Percentiles rank a stretch among this genome's conserved stretches.
Evolutionary conservation across 2,329 filamentous ascomycete species (phyloP).

Genomic region (Fusarium vanettenii): DNA sequence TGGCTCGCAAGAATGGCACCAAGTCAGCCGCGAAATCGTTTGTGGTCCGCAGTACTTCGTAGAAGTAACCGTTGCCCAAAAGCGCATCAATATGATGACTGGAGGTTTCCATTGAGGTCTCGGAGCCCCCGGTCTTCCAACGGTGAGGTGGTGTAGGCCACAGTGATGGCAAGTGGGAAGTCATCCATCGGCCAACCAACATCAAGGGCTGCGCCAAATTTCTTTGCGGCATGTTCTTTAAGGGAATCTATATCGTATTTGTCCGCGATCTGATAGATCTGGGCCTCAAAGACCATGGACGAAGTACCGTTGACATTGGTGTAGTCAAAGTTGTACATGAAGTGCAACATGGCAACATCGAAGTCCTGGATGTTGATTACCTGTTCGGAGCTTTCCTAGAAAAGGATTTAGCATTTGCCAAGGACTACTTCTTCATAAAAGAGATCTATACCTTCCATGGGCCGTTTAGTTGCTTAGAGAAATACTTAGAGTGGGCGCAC

Average conservation of each 20-base stretch:
- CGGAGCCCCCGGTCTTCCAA: conserved; percentile 10
- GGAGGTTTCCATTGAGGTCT: not conserved
- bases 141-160: not conserved
- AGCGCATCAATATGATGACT: not conserved
- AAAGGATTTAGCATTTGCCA: not conserved
- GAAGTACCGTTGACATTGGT: not conserved
- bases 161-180: not conserved
- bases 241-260: conserved; percentile 6
- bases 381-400: conserved; percentile 6
- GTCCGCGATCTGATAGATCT: conserved; percentile 12
- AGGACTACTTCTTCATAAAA: not conserved
- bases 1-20: not conserved
- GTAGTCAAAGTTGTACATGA: conserved; percentile 17
- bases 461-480: not conserved
- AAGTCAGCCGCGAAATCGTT: conserved; percentile 8
- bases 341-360: conserved; percentile 7
- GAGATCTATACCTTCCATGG: not conserved
- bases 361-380: conserved; percentile 4
- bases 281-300: conserved; percentile 9
- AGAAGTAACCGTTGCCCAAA: not conserved
- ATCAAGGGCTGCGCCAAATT: not conserved
- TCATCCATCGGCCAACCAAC: not conserved
- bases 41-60: not conserved
- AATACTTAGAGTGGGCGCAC: not conserved
- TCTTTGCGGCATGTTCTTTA: not conserved